A percentile compares a stretch with the other conserved stretches of the same genome.
These are phyloP conservation scores for Glonium stellatum DNA, from an alignment of 495 filamentous ascomycete genomes.

Conservation along the genomic window DNA sequence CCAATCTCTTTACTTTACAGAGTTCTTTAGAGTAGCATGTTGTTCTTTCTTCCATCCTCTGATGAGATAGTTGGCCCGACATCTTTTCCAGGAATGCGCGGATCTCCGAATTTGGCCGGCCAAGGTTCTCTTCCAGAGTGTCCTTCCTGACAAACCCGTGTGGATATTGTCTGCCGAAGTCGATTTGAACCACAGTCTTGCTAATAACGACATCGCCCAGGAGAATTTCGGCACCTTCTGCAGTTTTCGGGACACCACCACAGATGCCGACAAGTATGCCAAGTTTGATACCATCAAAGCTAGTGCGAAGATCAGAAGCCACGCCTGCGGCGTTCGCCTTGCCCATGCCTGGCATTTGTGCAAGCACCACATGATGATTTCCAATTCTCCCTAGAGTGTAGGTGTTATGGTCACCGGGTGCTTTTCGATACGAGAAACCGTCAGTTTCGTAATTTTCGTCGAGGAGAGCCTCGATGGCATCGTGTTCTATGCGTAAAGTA, in stretches of 20 bases:
- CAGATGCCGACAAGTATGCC: not conserved
- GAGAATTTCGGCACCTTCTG: conserved; percentile 4
- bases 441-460: conserved; percentile 20
- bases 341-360: not conserved
- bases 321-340: not conserved
- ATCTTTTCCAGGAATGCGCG: not conserved
- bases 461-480: conserved; percentile 27
- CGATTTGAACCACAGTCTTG: conserved; percentile 3
- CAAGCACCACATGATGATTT: not conserved
- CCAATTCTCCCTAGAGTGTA: not conserved
- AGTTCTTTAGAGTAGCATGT: not conserved
- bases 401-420: not conserved
- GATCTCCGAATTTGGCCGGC: not conserved
- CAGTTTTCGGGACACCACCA: conserved; percentile 25
- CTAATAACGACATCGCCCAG: conserved; percentile 18
- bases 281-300: not conserved
- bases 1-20: not conserved
- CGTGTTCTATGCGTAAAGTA: conserved; percentile 28
- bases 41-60: not conserved
- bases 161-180: conserved; percentile 10
- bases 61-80: not conserved
- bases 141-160: not conserved
- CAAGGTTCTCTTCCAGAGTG: not conserved
- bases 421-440: not conserved
- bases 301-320: not conserved